Base-by-base conservation (phyloP, 768 basidiomycete genomes). In the Russula sp. region DNA sequence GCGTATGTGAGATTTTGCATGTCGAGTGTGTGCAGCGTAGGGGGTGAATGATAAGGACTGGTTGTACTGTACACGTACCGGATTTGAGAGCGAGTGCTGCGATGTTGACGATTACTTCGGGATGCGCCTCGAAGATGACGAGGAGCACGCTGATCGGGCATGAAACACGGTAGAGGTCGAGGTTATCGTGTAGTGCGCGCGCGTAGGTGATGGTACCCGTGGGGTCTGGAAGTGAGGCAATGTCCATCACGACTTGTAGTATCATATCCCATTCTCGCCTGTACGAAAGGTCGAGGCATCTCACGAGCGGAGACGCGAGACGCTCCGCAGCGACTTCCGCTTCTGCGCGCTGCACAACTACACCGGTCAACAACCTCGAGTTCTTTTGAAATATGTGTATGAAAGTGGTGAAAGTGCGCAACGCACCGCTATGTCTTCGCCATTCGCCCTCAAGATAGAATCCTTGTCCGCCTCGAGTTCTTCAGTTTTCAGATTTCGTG, bases 21-120 rank as follows among this genome's bases (percentile, higher is more conserved):
- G 30, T 7, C 30, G 6, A 30, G n/a, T n/a, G 30, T 30, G 34
- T 34, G 32, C 8, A 32, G 30, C 30, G 30, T 32, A 32, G 3
- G 30, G 30, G n/a, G n/a, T n/a, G n/a, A n/a, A n/a, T 30, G 32
- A 32, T 32, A 32, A 32, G 1, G 32, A 0, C 10, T 32, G 32
- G 1, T 32, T 30, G n/a, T n/a, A n/a, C n/a, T 34, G 34, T 34
- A 11, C 34, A 34, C 34, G 34, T 34, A 34, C 95, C 96, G 34
- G 94, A 97, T 75, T 98, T 99, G 73, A 99, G 91, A 1, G 97
- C 96, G 71, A 98, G 78, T 0, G 94, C 84, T 6, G 97, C 92
- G 67, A 99, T 98, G 73, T 98, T 98, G 46, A 98, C 91, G 28
- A 98, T 93, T 14, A 99, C 96, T 74, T 99, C 97, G 1, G 97